A percentile compares a stretch with the other conserved stretches of the same genome.
phyloP scores from a whole-genome alignment of 345 rosid species.

The Arabis alpina region DNA sequence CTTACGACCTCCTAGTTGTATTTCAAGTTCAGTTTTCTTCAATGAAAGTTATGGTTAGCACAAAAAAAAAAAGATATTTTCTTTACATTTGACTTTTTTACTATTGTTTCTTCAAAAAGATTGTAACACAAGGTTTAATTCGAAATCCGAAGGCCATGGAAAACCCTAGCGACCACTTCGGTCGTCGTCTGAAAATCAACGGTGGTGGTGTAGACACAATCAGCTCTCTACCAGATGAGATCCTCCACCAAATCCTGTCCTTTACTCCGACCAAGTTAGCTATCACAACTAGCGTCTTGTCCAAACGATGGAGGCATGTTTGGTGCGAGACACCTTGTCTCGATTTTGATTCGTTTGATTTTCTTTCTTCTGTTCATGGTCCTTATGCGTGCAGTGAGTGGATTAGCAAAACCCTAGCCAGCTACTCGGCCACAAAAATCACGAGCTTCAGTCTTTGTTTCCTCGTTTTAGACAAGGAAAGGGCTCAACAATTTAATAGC shows the following conservation, averaged over 20 bases:
- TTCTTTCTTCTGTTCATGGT: too few relatives aligned
- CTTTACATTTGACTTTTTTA: too few relatives aligned
- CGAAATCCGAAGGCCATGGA: too few relatives aligned
- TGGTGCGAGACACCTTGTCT: not conserved
- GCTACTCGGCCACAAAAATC: not conserved
- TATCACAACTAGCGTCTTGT: not conserved
- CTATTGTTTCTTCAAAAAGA: too few relatives aligned
- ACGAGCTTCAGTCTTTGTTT: not conserved
- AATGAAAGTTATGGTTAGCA: too few relatives aligned
- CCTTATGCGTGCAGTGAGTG: too few relatives aligned
- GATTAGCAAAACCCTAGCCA: not conserved
- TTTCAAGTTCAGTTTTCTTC: too few relatives aligned
- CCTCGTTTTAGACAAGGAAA: too few relatives aligned
- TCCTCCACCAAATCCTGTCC: conserved; percentile 17
- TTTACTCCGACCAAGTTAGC: not conserved
- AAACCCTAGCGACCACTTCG: not conserved
- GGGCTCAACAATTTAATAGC: not conserved
- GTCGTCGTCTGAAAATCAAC: not conserved
- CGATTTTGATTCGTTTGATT: not conserved
- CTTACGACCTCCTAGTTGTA: too few relatives aligned
- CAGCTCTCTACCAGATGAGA: conserved; percentile 6
- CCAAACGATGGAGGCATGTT: not conserved
- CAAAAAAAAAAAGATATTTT: too few relatives aligned
- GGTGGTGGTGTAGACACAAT: not conserved
- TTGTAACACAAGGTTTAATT: too few relatives aligned